Conservation (phyloP, 2,329 filamentous ascomycete species). For the Colletotrichum sp. region DNA sequence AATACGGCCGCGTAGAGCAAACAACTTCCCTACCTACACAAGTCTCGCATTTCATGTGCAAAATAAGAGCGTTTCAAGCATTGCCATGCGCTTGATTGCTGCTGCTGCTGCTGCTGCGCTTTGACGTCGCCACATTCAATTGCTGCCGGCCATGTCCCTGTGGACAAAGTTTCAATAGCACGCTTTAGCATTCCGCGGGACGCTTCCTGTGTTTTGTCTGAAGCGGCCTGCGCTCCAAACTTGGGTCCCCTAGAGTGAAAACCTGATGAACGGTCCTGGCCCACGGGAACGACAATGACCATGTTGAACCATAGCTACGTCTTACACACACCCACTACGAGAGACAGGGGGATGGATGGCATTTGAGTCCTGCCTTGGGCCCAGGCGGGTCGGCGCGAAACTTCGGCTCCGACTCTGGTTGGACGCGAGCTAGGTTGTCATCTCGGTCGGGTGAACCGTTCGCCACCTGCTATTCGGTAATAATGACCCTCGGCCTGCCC, state of each 20-base stretch:
- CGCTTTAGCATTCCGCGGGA: background rate
- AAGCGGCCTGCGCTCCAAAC: background rate
- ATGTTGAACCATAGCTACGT: background rate
- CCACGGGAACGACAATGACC: background rate
- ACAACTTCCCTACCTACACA: background rate
- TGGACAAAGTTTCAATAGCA: background rate
- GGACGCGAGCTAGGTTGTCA: background rate
- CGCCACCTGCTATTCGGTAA: background rate
- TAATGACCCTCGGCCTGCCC: background rate
- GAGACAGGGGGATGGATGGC: background rate
- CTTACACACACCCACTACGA: background rate
- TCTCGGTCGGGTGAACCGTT: background rate
- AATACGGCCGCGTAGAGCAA: background rate
- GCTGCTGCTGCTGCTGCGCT: background rate
- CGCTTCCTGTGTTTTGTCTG: background rate
- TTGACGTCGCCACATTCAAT: background rate
- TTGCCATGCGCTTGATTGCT: background rate
- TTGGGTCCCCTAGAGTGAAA: background rate
- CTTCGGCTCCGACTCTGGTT: background rate
- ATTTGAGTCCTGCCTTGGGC: background rate
- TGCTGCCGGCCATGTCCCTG: background rate
- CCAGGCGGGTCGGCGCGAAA: background rate
- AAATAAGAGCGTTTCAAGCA: background rate
- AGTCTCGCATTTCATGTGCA: background rate
- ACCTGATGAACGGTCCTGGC: background rate